phyloP scores from a whole-genome alignment of 1,284 basidiomycete genomes.

The Singerocomus inundabilis region DNA sequence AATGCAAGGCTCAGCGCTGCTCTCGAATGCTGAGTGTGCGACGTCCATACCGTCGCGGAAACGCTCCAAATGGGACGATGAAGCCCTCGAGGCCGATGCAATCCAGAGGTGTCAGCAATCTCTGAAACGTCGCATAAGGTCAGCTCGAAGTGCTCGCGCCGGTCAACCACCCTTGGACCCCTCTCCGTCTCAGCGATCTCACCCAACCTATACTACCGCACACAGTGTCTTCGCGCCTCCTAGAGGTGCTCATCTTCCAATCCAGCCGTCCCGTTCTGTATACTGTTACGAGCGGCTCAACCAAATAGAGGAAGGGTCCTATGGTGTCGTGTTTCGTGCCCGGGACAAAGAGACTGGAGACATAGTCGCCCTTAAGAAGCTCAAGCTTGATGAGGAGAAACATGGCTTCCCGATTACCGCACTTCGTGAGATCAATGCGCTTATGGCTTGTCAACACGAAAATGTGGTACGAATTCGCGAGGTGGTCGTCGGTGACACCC shows the following conservation, averaged over 20 bases:
- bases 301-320: slow-evolving; percentile 99
- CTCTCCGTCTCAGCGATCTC: slow-evolving; percentile 16
- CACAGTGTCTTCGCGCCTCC: slow-evolving; percentile 74
- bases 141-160: slow-evolving; percentile 22
- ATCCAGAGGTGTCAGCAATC: slow-evolving; percentile 33
- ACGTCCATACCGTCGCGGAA: slow-evolving; percentile 55
- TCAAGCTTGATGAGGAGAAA: slow-evolving; percentile 98
- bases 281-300: slow-evolving; percentile 93
- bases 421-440: slow-evolving; percentile 89
- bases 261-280: slow-evolving; percentile 84
- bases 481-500: slow-evolving; percentile 97
- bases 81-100: slow-evolving; percentile 42
- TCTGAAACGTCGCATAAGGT: slow-evolving; percentile 49
- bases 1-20: slow-evolving; percentile 13
- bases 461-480: slow-evolving; percentile 95
- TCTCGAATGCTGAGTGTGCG: slow-evolving; percentile 6
- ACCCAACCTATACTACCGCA: slow-evolving; percentile 18
- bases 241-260: slow-evolving; percentile 71
- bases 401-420: slow-evolving; percentile 98
- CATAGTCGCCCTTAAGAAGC: slow-evolving; percentile 95
- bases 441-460: slow-evolving; percentile 90
- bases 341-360: slow-evolving; percentile 91
- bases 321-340: slow-evolving; percentile 96
- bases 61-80: slow-evolving; percentile 70
- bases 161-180: slow-evolving; percentile 16